Percentiles rank a stretch among this genome's conserved stretches.
These are phyloP conservation scores for Taphrina sp. DNA, from an alignment of 1,139 yeast species.

Conservation along the genomic window DNA sequence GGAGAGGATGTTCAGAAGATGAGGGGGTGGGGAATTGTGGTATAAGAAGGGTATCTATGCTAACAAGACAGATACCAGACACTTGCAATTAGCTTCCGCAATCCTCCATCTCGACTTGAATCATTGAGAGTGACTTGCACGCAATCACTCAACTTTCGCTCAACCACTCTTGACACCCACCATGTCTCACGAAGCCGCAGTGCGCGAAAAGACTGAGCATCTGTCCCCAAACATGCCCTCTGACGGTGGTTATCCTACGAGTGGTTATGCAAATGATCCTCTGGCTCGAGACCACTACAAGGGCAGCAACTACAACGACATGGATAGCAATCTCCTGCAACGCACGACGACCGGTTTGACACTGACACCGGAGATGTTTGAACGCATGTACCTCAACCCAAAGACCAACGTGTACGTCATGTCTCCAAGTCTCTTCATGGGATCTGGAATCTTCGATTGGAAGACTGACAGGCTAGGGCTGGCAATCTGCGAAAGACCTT, in stretches of 20 bases:
- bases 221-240: constrained; percentile 3
- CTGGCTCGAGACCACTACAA: constrained; percentile 8
- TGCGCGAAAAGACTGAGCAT: constrained; percentile 21
- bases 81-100: too few species aligned
- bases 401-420: constrained; percentile 31
- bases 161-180: too few species aligned
- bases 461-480: too few species aligned
- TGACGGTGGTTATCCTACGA: neutral
- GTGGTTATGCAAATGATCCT: constrained; percentile 5
- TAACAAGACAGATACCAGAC: too few species aligned
- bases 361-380: constrained; percentile 38
- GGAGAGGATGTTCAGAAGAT: too few species aligned
- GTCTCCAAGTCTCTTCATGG: too few species aligned
- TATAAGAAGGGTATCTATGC: too few species aligned
- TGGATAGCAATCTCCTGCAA: constrained; percentile 2
- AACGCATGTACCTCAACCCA: constrained; percentile 38
- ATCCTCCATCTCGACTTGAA: too few species aligned
- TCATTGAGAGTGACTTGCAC: too few species aligned
- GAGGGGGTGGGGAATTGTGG: too few species aligned
- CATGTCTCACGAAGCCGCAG: constrained; percentile 16
- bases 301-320: neutral
- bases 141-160: too few species aligned
- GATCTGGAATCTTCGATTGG: too few species aligned
- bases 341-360: constrained; percentile 37
- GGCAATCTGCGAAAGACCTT: constrained; percentile 41